These are phyloP conservation scores for Aspergillus bombycis DNA, from an alignment of 2,329 filamentous ascomycete genomes.

Conservation along the genomic window DNA sequence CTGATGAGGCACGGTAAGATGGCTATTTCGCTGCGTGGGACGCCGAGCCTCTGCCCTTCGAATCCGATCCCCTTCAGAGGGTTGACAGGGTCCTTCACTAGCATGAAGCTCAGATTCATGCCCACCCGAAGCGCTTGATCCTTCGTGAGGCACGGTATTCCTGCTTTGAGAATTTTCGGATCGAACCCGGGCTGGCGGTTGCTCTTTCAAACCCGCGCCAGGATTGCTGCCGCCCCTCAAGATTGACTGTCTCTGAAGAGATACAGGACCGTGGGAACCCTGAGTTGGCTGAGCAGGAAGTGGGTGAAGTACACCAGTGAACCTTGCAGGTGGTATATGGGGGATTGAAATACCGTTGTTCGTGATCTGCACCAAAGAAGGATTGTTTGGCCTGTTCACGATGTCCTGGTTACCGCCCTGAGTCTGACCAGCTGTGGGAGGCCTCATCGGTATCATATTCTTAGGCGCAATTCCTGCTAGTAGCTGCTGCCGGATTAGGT, in stretches of 20 bases:
- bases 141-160: not conserved
- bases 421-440: not conserved
- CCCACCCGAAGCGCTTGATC: not conserved
- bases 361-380: slow-evolving; percentile 24
- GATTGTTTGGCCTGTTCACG: slow-evolving; percentile 7
- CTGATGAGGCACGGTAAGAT: not conserved
- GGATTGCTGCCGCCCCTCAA: not conserved
- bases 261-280: not conserved
- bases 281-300: slow-evolving; percentile 6
- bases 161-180: not conserved
- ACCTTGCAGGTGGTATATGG: slow-evolving; percentile 25
- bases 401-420: not conserved
- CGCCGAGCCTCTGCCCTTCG: not conserved
- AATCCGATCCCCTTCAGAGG: no score
- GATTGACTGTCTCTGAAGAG: not conserved
- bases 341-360: slow-evolving; percentile 23
- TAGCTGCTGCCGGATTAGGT: slow-evolving; percentile 33
- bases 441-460: slow-evolving; percentile 25
- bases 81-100: not conserved
- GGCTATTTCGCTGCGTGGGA: not conserved
- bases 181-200: not conserved
- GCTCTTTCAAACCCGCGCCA: not conserved
- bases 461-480: slow-evolving; percentile 31
- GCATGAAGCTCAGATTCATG: not conserved
- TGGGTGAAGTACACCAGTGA: slow-evolving; percentile 21